phyloP scores from a whole-genome alignment of 225 moss, liverwort and hornwort species.

The Straminergon stramineum region DNA sequence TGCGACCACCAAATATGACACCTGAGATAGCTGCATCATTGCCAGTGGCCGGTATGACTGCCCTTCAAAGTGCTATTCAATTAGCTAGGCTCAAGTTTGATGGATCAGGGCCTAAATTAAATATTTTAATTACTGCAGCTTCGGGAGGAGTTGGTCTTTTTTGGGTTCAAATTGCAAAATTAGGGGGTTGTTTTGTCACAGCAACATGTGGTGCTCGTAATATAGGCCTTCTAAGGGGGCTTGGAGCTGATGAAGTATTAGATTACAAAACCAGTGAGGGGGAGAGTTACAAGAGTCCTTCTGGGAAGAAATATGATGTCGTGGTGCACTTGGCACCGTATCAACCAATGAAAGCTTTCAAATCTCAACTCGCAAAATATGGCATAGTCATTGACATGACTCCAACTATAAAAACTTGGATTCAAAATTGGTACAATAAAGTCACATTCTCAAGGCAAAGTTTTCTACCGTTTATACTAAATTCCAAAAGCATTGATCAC shows the following conservation, averaged over 20 bases:
- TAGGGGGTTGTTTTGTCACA: background rate
- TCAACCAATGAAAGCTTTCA: background rate
- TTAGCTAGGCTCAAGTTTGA: background rate
- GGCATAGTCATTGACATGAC: background rate
- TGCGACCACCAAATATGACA: background rate
- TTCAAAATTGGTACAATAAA: background rate
- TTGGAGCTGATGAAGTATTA: background rate
- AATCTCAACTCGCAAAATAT: background rate
- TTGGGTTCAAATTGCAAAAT: background rate
- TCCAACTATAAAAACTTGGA: background rate
- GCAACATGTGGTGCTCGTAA: background rate
- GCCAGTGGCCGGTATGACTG: background rate
- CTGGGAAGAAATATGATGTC: background rate
- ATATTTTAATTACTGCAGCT: background rate
- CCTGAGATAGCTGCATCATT: background rate
- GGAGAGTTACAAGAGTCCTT: background rate
- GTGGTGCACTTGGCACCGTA: background rate
- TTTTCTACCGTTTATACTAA: background rate
- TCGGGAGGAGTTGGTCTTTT: background rate
- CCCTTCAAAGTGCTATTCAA: background rate
- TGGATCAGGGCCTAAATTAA: background rate
- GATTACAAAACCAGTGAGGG: background rate
- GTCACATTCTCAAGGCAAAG: background rate
- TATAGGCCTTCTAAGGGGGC: rapidly evolving
- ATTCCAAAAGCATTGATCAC: background rate